Base-by-base conservation (phyloP, 2,329 filamentous ascomycete species). In the Claviceps quebecensis region DNA sequence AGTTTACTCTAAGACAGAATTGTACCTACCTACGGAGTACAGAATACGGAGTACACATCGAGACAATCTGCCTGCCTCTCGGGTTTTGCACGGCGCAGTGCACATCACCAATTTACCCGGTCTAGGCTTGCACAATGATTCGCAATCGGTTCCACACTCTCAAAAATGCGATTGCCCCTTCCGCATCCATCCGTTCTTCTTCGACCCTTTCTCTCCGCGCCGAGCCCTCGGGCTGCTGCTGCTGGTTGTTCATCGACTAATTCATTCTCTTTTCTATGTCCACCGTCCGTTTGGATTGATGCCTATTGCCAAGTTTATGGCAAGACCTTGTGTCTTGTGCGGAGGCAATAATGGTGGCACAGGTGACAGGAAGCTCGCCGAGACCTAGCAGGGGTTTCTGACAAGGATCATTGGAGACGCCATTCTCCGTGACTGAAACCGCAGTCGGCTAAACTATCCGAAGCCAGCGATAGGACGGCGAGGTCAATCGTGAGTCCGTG, bases 361-460 rank as follows among this genome's bases (percentile, higher is more conserved):
- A 44, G 19, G 19, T 19, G 19, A 19, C 19, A 19, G 48, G 8
- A 44, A 43, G 39, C 11, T 23, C 48, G 40, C 14, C 26, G 48
- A 44, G 29, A 16, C 13, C 37, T 19, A 38, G 22, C 34, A 45
- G 36, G 48, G 41, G 19, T 11, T 17, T 8, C 3, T 9, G 38
- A 39, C 50, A 48, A 38, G 38, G 45, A 47, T 40, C n/a, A 38
- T 38, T 19, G 19, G 37, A 44, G 47, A 23, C 43, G n/a, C 34
- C 29, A 39, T 46, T 47, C 50, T 47, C 51, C 51, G 43, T 43
- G 34, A 52, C 47, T 36, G 40, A 43, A 52, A 49, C 51, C 41
- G 41, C 47, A 47, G 43, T 52, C 51, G 51, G 51, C 43, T 52
- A 50, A 49, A 47, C 37, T 23, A 49, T 52, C 51, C 51, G 51